Percentiles rank a stretch among this genome's conserved stretches.
These are phyloP conservation scores for Elsinoe ampelina DNA, from an alignment of 2,329 filamentous ascomycete genomes.

Conservation along the genomic window DNA sequence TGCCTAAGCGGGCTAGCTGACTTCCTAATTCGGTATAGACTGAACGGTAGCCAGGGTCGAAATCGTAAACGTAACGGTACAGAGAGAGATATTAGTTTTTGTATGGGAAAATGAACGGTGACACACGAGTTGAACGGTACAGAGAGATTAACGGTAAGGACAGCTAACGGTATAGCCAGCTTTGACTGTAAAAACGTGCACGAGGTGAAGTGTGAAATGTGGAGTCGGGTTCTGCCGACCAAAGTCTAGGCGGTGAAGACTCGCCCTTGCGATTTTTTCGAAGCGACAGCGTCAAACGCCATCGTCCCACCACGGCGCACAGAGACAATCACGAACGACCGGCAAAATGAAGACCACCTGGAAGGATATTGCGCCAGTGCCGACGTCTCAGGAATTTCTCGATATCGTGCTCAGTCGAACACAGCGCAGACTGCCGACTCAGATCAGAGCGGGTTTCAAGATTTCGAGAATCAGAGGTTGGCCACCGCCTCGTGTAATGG, in stretches of 20 bases:
- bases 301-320: background rate
- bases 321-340: slow-evolving; percentile 10
- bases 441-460: slow-evolving; percentile 93
- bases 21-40: too few species aligned
- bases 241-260: too few species aligned
- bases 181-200: background rate
- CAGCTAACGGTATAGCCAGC: too few species aligned
- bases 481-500: slow-evolving; percentile 24
- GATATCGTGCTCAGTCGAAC: slow-evolving; percentile 94
- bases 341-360: slow-evolving; percentile 49
- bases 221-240: too few species aligned
- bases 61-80: too few species aligned
- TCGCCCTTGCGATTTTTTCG: background rate
- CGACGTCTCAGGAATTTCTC: slow-evolving; percentile 88
- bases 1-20: too few species aligned
- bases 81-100: too few species aligned
- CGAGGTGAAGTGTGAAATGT: background rate
- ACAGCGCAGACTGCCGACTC: slow-evolving; percentile 84
- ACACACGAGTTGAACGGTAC: too few species aligned
- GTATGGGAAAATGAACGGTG: too few species aligned
- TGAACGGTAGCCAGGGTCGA: too few species aligned
- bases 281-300: background rate
- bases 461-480: slow-evolving; percentile 73
- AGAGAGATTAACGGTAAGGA: too few species aligned
- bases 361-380: slow-evolving; percentile 47